Evolutionary conservation across 805 yeast species (phyloP).

Genomic region (Candida broadrunensis): DNA sequence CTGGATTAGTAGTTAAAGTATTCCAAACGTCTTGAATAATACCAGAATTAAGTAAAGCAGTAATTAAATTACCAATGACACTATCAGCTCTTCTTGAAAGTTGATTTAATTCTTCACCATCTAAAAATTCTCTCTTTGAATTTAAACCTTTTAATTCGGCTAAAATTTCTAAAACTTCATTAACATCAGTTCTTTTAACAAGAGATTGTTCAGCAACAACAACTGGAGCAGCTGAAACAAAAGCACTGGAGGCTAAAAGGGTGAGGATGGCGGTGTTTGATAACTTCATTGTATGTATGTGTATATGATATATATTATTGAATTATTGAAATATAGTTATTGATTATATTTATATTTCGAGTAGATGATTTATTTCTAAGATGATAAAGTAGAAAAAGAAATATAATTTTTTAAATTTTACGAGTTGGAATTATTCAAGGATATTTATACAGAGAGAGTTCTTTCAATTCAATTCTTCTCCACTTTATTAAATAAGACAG

Average conservation of each 20-base stretch:
- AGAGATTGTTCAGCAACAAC: conserved; percentile 16
- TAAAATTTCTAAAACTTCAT: conserved; percentile 30
- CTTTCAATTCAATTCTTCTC: too few relatives aligned
- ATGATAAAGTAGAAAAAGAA: neutral
- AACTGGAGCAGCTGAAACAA: conserved; percentile 35
- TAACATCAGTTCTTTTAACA: conserved; percentile 34
- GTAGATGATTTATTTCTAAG: neutral
- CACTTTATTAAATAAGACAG: too few relatives aligned
- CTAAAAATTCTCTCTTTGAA: conserved; percentile 33
- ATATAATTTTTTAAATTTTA: neutral
- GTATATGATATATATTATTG: neutral
- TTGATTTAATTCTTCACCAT: conserved; percentile 23
- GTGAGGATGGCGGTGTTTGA: conserved; percentile 38
- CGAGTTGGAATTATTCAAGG: neutral
- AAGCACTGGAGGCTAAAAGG: conserved; percentile 34
- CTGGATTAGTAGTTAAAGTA: conserved; percentile 29
- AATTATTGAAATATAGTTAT: neutral
- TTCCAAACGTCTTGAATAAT: conserved; percentile 33
- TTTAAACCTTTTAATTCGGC: conserved; percentile 28
- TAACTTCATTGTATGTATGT: conserved; percentile 36
- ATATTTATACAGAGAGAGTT: neutral
- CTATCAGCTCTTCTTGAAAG: conserved; percentile 34
- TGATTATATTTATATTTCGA: too few relatives aligned
- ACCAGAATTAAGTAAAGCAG: conserved; percentile 38
- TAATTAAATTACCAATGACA: conserved; percentile 31